A percentile compares a stretch with the other conserved stretches of the same genome.
phyloP scores from a whole-genome alignment of 805 yeast species.

The Candida ponderosae region DNA sequence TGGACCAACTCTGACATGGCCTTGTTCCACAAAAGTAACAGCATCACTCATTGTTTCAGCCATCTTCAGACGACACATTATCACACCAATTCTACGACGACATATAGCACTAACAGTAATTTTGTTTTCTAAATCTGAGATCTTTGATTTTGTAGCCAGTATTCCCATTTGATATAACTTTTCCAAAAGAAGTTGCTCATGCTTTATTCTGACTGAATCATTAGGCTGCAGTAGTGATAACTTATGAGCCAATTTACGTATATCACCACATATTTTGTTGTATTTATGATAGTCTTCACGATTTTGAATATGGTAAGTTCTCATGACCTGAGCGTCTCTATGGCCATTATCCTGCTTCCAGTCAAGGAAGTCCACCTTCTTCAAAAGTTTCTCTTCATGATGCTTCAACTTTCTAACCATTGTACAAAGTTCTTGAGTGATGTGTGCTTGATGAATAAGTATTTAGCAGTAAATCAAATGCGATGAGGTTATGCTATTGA shows the following conservation, averaged over 20 bases:
- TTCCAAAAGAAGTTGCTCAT: slow-evolving; percentile 81
- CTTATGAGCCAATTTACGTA: slow-evolving; percentile 80
- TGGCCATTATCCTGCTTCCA: slow-evolving; percentile 97
- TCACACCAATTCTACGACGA: slow-evolving; percentile 86
- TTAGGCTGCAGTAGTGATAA: slow-evolving; percentile 78
- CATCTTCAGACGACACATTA: slow-evolving; percentile 92
- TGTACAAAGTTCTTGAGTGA: slow-evolving; percentile 6
- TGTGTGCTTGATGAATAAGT: too few relatives aligned
- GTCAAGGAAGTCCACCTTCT: slow-evolving; percentile 92
- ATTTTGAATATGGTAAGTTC: slow-evolving; percentile 86
- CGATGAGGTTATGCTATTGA: neutral
- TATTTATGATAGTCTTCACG: slow-evolving; percentile 95
- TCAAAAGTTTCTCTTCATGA: slow-evolving; percentile 91
- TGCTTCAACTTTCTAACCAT: slow-evolving; percentile 88
- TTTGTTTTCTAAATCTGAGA: slow-evolving; percentile 86
- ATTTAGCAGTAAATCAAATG: too few relatives aligned
- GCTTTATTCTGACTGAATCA: slow-evolving; percentile 82
- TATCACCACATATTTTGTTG: slow-evolving; percentile 86
- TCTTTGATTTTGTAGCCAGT: slow-evolving; percentile 78
- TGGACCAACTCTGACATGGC: slow-evolving; percentile 97
- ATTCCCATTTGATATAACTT: slow-evolving; percentile 87
- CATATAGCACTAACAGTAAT: slow-evolving; percentile 89
- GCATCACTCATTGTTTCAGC: slow-evolving; percentile 86
- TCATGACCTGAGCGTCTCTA: slow-evolving; percentile 94
- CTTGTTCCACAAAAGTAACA: slow-evolving; percentile 88